Percentiles rank a stretch among this genome's conserved stretches.
phyloP scores from a whole-genome alignment of 108 stramenopile genomes.

The Discostella stelligeroides region DNA sequence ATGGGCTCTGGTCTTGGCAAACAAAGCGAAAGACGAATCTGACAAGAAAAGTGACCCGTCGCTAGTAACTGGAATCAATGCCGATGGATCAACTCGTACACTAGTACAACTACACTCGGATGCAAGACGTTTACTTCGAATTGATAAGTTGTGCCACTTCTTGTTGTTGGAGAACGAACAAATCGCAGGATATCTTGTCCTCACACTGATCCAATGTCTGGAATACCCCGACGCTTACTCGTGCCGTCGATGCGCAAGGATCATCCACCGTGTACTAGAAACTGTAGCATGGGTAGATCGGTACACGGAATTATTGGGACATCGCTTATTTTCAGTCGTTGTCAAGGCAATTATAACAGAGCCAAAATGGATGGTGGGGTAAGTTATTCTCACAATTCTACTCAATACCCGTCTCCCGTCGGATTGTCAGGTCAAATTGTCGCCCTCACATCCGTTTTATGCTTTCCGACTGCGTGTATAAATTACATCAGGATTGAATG shows the following conservation, averaged over 20 bases:
- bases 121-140: conserved; percentile 75
- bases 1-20: conserved; percentile 65
- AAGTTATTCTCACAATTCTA: not conserved
- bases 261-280: conserved; percentile 89
- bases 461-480: not conserved
- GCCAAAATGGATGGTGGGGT: conserved; percentile 93
- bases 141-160: conserved; percentile 81
- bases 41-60: conserved; percentile 47
- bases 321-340: conserved; percentile 68
- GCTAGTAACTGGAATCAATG: conserved; percentile 64
- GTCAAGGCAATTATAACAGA: conserved; percentile 81
- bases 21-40: conserved; percentile 69
- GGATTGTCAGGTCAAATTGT: no score
- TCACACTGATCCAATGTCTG: conserved; percentile 75
- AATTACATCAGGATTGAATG: conserved; percentile 58
- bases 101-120: conserved; percentile 57
- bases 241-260: conserved; percentile 76
- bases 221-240: conserved; percentile 89
- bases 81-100: conserved; percentile 60
- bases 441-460: not conserved
- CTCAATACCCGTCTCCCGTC: no score
- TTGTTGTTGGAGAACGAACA: conserved; percentile 77
- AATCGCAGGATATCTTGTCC: conserved; percentile 74
- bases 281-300: conserved; percentile 78
- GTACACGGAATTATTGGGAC: conserved; percentile 77